Conservation (phyloP, 768 basidiomycete genomes). For the Boletus vinaceobasis region DNA sequence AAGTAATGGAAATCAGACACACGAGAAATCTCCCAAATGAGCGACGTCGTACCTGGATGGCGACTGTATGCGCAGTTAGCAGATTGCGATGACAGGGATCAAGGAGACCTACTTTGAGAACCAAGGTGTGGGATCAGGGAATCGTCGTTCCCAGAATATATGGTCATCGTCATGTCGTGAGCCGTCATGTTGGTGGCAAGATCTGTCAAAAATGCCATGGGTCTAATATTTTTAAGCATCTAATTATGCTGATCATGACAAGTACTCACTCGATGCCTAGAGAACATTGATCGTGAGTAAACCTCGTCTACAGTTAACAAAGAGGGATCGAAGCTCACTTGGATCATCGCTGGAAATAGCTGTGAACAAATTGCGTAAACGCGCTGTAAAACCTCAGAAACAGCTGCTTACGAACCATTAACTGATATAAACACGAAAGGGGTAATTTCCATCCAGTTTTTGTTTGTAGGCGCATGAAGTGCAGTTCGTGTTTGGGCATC, state of each 20-base stretch:
- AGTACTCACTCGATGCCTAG: conserved; percentile 35
- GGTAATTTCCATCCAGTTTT: conserved; percentile 38
- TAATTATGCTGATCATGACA: neutral
- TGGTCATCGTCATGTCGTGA: conserved; percentile 44
- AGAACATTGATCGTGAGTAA: neutral
- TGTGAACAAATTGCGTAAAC: conserved; percentile 2
- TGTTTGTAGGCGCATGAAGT: conserved; percentile 66
- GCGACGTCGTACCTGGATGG: conserved; percentile 44
- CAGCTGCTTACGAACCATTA: conserved; percentile 6
- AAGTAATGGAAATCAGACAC: neutral
- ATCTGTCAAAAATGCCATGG: too few relatives aligned
- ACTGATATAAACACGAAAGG: conserved; percentile 21
- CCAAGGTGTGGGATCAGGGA: conserved; percentile 57
- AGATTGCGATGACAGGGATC: neutral
- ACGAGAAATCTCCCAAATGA: neutral
- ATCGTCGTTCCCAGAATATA: conserved; percentile 71
- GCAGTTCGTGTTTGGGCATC: conserved; percentile 53
- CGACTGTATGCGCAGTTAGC: conserved; percentile 35
- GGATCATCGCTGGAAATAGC: conserved; percentile 26
- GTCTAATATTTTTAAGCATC: conserved; percentile 25
- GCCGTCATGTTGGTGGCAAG: conserved; percentile 61
- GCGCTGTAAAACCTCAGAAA: neutral
- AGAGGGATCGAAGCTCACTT: conserved; percentile 23
- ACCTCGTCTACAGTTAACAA: neutral
- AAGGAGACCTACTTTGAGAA: conserved; percentile 49